Evolutionary conservation across 2,329 filamentous ascomycete species (phyloP), one percentile per base, ranked within the genome.

Genomic region (Hortaea sp.): DNA sequence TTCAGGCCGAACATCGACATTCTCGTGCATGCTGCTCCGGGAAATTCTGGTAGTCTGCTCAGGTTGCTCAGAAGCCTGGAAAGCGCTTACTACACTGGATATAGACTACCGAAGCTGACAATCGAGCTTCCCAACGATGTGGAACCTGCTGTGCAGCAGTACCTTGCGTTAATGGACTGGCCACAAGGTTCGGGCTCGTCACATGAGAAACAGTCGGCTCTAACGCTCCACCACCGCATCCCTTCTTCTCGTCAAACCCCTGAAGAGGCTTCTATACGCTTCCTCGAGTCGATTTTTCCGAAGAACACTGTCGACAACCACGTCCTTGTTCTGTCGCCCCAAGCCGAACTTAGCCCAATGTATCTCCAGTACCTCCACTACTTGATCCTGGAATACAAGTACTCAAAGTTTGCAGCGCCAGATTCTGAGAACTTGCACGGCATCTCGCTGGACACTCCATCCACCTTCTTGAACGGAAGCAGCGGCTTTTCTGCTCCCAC

Each of bases 301-400:
- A 68, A 71, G 3, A 72, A 79, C 48, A 72, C 79, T 5, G 62
- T 65, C 2, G 66, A 78, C 44, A 82, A 82, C 7, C 88, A 95
- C 62, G 78, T 95, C 2, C 73, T 98, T n/a, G 68, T 95, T 1
- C 75, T 98, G 5, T 89, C 88, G 5, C 79, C 89, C 1, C 81
- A 94, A 54, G 77, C 76, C 1, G 85, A 97, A 62, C 67, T 97
- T 0, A 85, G 86, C 0, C 80, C 82, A 1, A 76, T 85, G 1
- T 97, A 88, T 62, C 90, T 84, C 52, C 87, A 95, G 52, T 95
- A 92, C 61, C 69, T 95, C 10, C 87, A 85, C 62, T 95, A 88
- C 63, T 66, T 76, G 1, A 68, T 90, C 0, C 69, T 97, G 4
- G 81, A 88, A 55, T 89, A 92, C 62, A 78, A 77, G 52, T 85